Evolutionary conservation across 78 protist genomes (phyloP).

Genomic region (Monocercomonoides exilis): DNA sequence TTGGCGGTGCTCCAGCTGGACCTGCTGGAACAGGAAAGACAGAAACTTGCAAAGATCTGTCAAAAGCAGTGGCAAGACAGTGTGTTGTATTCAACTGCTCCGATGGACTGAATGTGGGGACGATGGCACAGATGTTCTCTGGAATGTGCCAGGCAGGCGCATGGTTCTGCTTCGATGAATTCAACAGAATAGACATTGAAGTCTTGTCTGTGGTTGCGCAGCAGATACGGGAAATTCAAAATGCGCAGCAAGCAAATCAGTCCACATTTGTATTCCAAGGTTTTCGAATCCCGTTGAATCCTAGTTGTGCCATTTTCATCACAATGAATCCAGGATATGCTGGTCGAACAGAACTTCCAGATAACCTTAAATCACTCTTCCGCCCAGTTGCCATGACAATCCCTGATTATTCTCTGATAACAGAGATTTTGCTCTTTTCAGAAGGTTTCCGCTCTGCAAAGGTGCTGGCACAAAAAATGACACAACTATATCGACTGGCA

Average conservation of each 20-base stretch:
- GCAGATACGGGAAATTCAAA: slow-evolving; percentile 27
- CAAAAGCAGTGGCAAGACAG: slow-evolving; percentile 25
- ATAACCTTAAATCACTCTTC: slow-evolving; percentile 71
- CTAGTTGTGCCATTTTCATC: slow-evolving; percentile 50
- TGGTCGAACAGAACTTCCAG: slow-evolving; percentile 73
- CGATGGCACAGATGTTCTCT: slow-evolving; percentile 52
- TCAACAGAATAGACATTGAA: slow-evolving; percentile 68
- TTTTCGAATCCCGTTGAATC: slow-evolving; percentile 14
- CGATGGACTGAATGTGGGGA: slow-evolving; percentile 52
- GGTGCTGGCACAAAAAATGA: slow-evolving; percentile 52
- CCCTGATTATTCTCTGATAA: slow-evolving; percentile 55
- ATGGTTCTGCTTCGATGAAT: slow-evolving; percentile 44
- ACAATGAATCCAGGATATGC: slow-evolving; percentile 79
- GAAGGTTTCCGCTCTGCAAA: slow-evolving; percentile 54
- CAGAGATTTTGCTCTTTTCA: slow-evolving; percentile 33
- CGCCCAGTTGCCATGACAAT: slow-evolving; percentile 69
- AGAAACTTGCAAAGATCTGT: slow-evolving; percentile 27
- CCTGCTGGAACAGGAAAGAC: slow-evolving; percentile 37
- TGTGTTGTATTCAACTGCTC: slow-evolving; percentile 61
- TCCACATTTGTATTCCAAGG: slow-evolving; percentile 34
- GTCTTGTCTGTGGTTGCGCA: slow-evolving; percentile 48
- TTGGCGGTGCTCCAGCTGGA: slow-evolving; percentile 74
- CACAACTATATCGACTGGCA: slow-evolving; percentile 56
- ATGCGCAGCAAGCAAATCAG: slow-evolving; percentile 26
- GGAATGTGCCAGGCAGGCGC: slow-evolving; percentile 30